Conservation (phyloP, 768 basidiomycete species). For the Leccinum ochraceum region DNA sequence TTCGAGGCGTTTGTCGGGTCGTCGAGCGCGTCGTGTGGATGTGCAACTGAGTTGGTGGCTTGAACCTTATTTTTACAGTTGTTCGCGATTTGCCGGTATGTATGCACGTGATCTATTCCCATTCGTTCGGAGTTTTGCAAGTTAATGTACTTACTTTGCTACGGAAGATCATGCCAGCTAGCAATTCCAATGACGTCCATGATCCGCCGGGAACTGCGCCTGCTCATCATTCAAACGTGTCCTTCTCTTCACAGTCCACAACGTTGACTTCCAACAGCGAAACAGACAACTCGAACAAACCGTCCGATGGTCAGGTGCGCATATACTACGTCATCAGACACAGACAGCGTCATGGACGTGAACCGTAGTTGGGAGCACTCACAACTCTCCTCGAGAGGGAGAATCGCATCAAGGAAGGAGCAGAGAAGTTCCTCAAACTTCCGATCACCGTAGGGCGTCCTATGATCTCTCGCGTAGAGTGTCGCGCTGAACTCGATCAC, state of each 20-base stretch:
- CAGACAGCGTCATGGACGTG: slow-evolving; percentile 8
- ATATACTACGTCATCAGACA: not conserved
- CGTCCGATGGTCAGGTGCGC: slow-evolving; percentile 34
- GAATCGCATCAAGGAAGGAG: slow-evolving; percentile 86
- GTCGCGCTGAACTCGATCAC: slow-evolving; percentile 10
- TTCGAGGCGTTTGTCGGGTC: slow-evolving; percentile 50
- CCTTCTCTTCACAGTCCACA: slow-evolving; percentile 34
- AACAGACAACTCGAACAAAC: slow-evolving; percentile 25
- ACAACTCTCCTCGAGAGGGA: slow-evolving; percentile 71
- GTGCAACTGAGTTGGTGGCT: slow-evolving; percentile 26
- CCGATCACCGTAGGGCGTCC: slow-evolving; percentile 45
- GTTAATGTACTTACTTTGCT: not conserved
- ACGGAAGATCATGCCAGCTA: slow-evolving; percentile 27
- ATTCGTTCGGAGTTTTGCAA: not conserved
- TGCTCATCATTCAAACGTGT: slow-evolving; percentile 29
- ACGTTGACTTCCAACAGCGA: slow-evolving; percentile 23
- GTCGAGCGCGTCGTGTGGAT: slow-evolving; percentile 37
- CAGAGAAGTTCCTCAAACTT: slow-evolving; percentile 84
- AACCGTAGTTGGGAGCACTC: slow-evolving; percentile 61
- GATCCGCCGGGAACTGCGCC: slow-evolving; percentile 21
- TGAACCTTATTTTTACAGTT: slow-evolving; percentile 35
- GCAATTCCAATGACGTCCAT: slow-evolving; percentile 26
- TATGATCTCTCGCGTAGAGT: slow-evolving; percentile 4
- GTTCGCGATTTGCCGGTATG: slow-evolving; percentile 25
- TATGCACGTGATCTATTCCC: not conserved